Conservation (phyloP, 139 green algal genomes). For the Deuterostichococcus epilithicus region DNA sequence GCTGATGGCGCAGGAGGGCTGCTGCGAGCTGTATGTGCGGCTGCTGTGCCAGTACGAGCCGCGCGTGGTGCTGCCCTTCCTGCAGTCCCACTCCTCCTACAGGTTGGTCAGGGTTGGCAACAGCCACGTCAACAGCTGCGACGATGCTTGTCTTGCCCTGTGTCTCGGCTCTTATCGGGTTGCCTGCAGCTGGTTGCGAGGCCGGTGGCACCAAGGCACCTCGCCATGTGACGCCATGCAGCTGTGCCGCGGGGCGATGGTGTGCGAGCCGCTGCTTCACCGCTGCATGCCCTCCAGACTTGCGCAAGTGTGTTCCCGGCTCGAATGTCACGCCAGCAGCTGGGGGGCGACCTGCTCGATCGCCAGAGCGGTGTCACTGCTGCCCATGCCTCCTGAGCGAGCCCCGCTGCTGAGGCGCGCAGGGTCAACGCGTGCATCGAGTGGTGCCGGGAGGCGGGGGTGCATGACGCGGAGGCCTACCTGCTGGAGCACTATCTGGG, state of each 20-base stretch:
- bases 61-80: constrained; percentile 49
- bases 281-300: too few species aligned
- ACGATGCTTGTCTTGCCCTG: too few species aligned
- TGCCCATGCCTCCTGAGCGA: neutral
- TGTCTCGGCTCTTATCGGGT: too few species aligned
- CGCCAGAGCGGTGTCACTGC: neutral
- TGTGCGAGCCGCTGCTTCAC: too few species aligned
- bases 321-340: too few species aligned
- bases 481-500: constrained; percentile 56
- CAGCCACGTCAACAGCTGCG: too few species aligned
- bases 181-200: too few species aligned
- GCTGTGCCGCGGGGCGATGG: too few species aligned
- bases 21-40: constrained; percentile 31
- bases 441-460: constrained; percentile 28
- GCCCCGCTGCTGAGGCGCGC: neutral
- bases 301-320: too few species aligned
- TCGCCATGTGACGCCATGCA: too few species aligned
- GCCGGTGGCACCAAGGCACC: too few species aligned
- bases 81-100: constrained; percentile 50
- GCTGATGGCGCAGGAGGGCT: neutral
- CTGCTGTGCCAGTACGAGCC: constrained; percentile 61
- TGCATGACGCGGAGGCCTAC: constrained; percentile 43
- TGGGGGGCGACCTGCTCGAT: too few species aligned
- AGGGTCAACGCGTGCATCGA: constrained; percentile 50
- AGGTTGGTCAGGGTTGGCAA: constrained; percentile 17